These are phyloP conservation scores for Calonectria pseudoturangicola DNA, from an alignment of 2,329 filamentous ascomycete species.

Conservation along the genomic window DNA sequence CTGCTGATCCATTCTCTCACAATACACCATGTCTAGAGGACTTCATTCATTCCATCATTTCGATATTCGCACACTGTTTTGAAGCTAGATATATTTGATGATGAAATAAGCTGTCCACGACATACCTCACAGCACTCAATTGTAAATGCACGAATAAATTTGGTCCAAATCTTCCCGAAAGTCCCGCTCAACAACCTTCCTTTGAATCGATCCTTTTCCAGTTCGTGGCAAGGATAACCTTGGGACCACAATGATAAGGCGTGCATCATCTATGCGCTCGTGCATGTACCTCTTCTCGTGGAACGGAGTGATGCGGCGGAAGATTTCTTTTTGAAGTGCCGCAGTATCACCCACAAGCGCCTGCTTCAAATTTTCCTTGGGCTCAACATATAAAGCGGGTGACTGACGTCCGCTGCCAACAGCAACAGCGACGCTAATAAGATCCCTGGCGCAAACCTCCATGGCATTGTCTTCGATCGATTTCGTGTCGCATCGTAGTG, in stretches of 20 bases:
- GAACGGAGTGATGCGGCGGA: neutral
- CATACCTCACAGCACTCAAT: too few relatives aligned
- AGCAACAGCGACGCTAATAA: neutral
- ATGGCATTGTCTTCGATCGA: constrained; percentile 7
- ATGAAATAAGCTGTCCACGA: too few relatives aligned
- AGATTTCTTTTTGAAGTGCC: neutral
- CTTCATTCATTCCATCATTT: too few relatives aligned
- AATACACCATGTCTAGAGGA: too few relatives aligned
- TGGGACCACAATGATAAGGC: neutral
- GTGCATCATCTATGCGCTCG: neutral
- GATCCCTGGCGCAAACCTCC: neutral
- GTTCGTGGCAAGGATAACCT: neutral
- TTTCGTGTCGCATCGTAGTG: neutral
- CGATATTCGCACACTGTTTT: too few relatives aligned
- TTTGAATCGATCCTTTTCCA: neutral
- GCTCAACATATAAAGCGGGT: constrained; percentile 1
- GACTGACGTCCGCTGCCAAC: constrained; percentile 1
- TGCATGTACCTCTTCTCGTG: neutral
- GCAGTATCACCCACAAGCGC: neutral
- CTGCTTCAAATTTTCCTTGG: neutral
- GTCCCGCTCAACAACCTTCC: neutral
- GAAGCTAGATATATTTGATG: too few relatives aligned
- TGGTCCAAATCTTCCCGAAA: neutral
- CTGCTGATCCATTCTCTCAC: too few relatives aligned
- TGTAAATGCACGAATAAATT: neutral